Evolutionary conservation across 352 stramenopile genomes (phyloP).

Genomic region (Globisporangium perplexum): DNA sequence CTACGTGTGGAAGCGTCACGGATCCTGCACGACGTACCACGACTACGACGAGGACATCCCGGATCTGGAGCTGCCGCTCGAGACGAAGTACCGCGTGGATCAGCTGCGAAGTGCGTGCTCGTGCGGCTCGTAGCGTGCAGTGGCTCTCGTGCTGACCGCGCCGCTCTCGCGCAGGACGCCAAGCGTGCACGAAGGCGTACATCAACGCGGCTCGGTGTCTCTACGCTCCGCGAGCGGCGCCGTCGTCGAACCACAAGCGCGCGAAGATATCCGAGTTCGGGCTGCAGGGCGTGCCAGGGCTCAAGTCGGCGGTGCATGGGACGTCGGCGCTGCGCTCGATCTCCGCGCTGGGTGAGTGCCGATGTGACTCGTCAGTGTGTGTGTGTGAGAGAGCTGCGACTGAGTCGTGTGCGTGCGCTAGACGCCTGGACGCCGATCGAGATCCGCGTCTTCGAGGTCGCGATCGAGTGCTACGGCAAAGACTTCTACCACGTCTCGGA

Average conservation of each 20-base stretch:
- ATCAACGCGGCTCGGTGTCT: constrained; percentile 53
- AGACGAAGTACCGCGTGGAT: constrained; percentile 58
- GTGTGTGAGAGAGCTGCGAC: background rate
- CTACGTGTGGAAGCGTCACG: constrained; percentile 86
- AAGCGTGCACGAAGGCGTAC: constrained; percentile 62
- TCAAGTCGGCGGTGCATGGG: constrained; percentile 47
- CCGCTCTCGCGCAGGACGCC: constrained; percentile 27
- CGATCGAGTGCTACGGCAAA: constrained; percentile 83
- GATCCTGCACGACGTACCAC: constrained; percentile 31
- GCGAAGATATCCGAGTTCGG: constrained; percentile 47
- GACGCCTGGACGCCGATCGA: constrained; percentile 77
- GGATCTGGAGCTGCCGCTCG: constrained; percentile 43
- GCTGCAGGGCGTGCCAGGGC: constrained; percentile 36
- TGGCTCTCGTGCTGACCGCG: background rate
- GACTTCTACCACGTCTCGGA: constrained; percentile 70
- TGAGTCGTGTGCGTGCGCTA: constrained; percentile 14
- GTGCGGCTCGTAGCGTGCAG: background rate
- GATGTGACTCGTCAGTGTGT: too few relatives aligned
- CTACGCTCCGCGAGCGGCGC: constrained; percentile 26
- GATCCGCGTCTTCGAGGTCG: constrained; percentile 79
- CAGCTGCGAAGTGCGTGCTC: constrained; percentile 46
- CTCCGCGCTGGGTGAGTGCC: constrained; percentile 5
- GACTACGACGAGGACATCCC: constrained; percentile 41
- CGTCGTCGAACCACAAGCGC: constrained; percentile 40
- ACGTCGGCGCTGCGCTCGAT: constrained; percentile 37